phyloP scores from a whole-genome alignment of 768 basidiomycete genomes.

The Udeniomyces megalosporus region DNA sequence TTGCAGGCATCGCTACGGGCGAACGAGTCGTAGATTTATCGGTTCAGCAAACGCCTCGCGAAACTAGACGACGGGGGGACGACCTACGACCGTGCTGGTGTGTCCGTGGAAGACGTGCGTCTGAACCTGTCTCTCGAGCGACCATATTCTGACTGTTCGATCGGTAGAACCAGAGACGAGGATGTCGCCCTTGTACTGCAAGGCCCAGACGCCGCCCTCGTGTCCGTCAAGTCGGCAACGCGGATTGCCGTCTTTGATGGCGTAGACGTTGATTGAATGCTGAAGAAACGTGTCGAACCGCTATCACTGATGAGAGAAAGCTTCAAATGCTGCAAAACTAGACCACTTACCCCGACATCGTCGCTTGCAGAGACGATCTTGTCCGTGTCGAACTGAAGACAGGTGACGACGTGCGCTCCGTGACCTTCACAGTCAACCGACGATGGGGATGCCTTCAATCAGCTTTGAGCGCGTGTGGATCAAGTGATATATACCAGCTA shows the following conservation, averaged over 20 bases:
- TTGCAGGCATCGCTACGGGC: conserved; percentile 53
- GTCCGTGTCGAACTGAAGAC: conserved; percentile 80
- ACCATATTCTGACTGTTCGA: conserved; percentile 84
- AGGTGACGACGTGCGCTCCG: conserved; percentile 70
- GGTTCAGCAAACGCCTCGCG: background rate
- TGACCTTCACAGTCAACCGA: conserved; percentile 48
- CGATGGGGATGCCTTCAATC: background rate
- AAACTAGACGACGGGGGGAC: background rate
- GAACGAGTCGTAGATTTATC: background rate
- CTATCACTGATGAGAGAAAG: too few species aligned
- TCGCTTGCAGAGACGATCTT: conserved; percentile 95
- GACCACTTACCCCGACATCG: conserved; percentile 40
- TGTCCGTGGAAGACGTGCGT: conserved; percentile 92
- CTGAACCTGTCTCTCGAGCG: conserved; percentile 58
- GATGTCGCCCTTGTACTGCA: conserved; percentile 51
- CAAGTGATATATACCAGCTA: too few species aligned
- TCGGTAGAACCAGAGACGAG: conserved; percentile 87
- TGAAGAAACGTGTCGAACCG: too few species aligned
- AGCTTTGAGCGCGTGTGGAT: background rate
- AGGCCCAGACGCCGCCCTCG: conserved; percentile 91
- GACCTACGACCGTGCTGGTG: conserved; percentile 60
- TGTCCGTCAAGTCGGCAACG: conserved; percentile 67
- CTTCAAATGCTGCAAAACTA: too few species aligned
- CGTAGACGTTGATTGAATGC: conserved; percentile 89
- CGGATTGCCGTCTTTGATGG: conserved; percentile 62